phyloP scores from a whole-genome alignment of 257 asterid genomes.

The Lavandula angustifolia region DNA sequence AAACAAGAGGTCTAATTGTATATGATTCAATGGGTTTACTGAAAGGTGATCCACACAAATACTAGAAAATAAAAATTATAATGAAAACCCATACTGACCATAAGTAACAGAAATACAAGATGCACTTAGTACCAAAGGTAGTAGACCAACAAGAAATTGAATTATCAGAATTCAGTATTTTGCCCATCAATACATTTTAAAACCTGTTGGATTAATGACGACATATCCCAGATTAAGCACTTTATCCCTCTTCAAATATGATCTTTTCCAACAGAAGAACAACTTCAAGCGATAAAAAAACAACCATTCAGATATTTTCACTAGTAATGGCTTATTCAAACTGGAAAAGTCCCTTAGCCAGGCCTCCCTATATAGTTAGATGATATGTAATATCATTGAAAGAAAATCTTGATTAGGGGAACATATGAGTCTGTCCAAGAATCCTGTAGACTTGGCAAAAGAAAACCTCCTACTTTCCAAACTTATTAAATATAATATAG shows the following conservation, averaged over 20 bases:
- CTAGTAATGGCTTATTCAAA: not conserved
- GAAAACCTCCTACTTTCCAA: too few species aligned
- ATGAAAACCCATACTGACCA: not conserved
- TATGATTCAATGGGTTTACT: conserved; percentile 10
- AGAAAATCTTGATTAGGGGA: not conserved
- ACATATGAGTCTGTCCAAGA: too few species aligned
- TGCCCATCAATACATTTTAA: conserved; percentile 17
- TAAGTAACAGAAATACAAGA: not conserved
- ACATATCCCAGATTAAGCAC: not conserved
- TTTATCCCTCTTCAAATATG: not conserved
- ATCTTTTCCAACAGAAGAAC: not conserved
- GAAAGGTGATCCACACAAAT: not conserved
- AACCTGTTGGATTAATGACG: not conserved
- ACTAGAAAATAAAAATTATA: not conserved
- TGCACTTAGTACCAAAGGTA: not conserved
- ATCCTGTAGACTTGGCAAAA: too few species aligned
- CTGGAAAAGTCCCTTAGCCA: not conserved
- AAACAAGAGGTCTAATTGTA: not conserved
- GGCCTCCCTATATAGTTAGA: too few species aligned
- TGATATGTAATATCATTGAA: not conserved
- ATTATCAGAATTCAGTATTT: not conserved
- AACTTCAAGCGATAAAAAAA: not conserved
- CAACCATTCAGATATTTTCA: not conserved
- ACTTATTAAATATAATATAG: too few species aligned
- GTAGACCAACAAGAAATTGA: not conserved